phyloP scores from a whole-genome alignment of 1,284 basidiomycete genomes.

The Sparassis latifolia region DNA sequence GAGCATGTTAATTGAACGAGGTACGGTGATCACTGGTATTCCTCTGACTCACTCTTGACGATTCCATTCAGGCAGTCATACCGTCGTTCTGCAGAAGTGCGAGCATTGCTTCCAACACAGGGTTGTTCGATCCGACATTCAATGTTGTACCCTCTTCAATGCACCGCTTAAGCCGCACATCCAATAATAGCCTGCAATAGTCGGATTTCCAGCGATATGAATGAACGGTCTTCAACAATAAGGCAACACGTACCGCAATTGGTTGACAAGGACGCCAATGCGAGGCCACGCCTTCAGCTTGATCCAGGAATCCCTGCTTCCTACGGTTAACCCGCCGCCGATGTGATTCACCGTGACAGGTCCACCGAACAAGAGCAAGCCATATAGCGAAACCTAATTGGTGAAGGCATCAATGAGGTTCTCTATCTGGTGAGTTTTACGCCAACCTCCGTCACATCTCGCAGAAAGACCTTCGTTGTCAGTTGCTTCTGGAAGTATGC shows the following conservation, averaged over 20 bases:
- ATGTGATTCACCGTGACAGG: conserved; percentile 75
- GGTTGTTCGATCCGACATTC: conserved; percentile 42
- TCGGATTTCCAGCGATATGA: no score
- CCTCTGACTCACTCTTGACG: no score
- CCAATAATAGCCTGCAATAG: conserved; percentile 51
- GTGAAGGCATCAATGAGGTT: not conserved
- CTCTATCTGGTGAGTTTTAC: conserved; percentile 23
- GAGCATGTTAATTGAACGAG: no score
- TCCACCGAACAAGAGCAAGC: conserved; percentile 81
- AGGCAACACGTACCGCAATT: conserved; percentile 56
- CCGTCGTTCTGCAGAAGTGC: conserved; percentile 63
- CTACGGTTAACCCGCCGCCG: conserved; percentile 69
- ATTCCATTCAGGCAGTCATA: conserved; percentile 13
- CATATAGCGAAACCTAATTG: conserved; percentile 75
- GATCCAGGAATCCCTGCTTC: conserved; percentile 41
- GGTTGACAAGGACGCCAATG: conserved; percentile 87
- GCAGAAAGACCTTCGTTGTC: conserved; percentile 82
- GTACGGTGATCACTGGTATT: no score
- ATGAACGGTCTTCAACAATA: no score
- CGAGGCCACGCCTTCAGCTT: conserved; percentile 79
- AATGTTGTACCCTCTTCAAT: conserved; percentile 49
- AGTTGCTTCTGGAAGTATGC: conserved; percentile 80
- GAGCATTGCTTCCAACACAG: conserved; percentile 65
- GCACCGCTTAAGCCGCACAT: conserved; percentile 58
- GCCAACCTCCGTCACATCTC: conserved; percentile 77